Percentiles rank a stretch among this genome's conserved stretches.
phyloP scores from a whole-genome alignment of 106 monocot genomes.

The Allium sativum region DNA sequence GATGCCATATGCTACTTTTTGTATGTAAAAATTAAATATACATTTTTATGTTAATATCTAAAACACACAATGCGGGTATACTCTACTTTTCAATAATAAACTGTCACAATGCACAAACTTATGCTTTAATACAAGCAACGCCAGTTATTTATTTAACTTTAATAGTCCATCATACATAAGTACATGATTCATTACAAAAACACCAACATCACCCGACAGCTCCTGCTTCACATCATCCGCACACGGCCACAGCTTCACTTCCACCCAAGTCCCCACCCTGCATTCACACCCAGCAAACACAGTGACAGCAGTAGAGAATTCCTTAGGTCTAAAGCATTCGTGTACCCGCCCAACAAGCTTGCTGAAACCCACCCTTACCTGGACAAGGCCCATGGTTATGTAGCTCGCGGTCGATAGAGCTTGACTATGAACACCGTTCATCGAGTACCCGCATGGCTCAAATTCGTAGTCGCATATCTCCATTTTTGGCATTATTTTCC shows the following conservation, averaged over 20 bases:
- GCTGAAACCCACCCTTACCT: slow-evolving; percentile 1
- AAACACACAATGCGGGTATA: too few species aligned
- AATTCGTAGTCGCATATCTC: slow-evolving; percentile 63
- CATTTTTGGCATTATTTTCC: slow-evolving; percentile 37
- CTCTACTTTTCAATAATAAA: too few species aligned
- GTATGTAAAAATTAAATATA: too few species aligned
- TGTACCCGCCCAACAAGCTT: slow-evolving; percentile 25
- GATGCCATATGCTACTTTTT: too few species aligned
- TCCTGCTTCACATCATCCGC: slow-evolving; percentile 18
- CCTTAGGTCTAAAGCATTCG: slow-evolving; percentile 20
- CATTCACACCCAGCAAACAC: slow-evolving; percentile 20
- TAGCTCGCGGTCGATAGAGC: slow-evolving; percentile 42
- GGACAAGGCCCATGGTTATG: slow-evolving; percentile 42
- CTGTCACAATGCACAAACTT: too few species aligned
- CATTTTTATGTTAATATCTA: too few species aligned
- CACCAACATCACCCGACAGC: slow-evolving; percentile 16
- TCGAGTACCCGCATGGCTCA: slow-evolving; percentile 62
- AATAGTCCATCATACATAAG: too few species aligned
- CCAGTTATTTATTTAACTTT: too few species aligned
- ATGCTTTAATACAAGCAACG: too few species aligned
- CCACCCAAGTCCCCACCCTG: slow-evolving; percentile 17
- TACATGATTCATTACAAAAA: too few species aligned
- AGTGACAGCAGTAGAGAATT: slow-evolving; percentile 35
- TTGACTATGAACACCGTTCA: slow-evolving; percentile 33
- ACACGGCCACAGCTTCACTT: slow-evolving; percentile 10